These are phyloP conservation scores for Cryphonectria carpinicola DNA, from an alignment of 2,329 filamentous ascomycete species.

Conservation along the genomic window DNA sequence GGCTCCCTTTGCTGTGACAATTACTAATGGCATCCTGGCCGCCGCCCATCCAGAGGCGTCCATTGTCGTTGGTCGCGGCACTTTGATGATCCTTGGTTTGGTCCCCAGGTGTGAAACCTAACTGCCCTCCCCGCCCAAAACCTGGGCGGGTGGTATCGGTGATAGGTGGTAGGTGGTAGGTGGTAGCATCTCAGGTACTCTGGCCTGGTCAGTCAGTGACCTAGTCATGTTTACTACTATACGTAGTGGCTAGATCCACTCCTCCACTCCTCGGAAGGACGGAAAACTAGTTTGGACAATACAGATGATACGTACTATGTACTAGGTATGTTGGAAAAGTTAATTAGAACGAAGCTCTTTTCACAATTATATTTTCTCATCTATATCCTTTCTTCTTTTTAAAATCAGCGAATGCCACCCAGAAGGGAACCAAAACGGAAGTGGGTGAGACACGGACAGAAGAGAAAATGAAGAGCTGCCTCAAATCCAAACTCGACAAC, in stretches of 20 bases:
- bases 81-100: neutral
- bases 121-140: neutral
- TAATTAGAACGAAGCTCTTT: neutral
- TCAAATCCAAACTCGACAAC: no score
- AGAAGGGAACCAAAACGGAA: no score
- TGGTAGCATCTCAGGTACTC: neutral
- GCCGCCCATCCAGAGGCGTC: neutral
- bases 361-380: no score
- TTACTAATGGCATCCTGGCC: constrained; percentile 1
- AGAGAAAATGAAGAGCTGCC: no score
- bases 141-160: neutral
- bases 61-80: neutral
- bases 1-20: neutral
- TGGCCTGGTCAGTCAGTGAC: neutral
- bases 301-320: neutral
- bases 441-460: no score
- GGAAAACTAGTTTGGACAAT: neutral
- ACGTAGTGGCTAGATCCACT: neutral
- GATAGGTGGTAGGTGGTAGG: neutral
- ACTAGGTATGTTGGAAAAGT: no score
- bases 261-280: neutral
- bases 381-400: no score
- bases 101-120: neutral
- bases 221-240: neutral
- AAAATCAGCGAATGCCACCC: no score